These are phyloP conservation scores for Candida fluviatilis DNA, from an alignment of 805 yeast genomes.

Conservation along the genomic window DNA sequence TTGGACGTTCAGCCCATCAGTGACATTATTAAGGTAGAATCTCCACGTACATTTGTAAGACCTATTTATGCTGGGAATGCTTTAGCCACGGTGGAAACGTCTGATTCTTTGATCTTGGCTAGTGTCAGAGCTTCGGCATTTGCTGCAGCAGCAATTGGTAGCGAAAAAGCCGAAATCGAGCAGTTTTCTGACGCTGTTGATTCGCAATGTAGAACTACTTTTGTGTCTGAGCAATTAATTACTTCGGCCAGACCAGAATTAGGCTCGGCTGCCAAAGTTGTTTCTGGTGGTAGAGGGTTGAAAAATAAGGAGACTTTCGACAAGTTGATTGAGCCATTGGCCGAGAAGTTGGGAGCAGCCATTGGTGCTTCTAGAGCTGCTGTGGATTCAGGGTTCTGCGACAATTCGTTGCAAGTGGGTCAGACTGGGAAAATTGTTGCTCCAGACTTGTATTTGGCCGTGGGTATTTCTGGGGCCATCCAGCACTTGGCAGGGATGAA, in stretches of 20 bases:
- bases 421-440: conserved; percentile 98
- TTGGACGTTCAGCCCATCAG: conserved; percentile 85
- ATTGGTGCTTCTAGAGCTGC: conserved; percentile 98
- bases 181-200: conserved; percentile 39
- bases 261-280: conserved; percentile 74
- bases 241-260: conserved; percentile 88
- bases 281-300: conserved; percentile 93
- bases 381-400: conserved; percentile 93
- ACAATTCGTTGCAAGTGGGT: conserved; percentile 94
- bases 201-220: conserved; percentile 44
- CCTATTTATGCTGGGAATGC: conserved; percentile 98
- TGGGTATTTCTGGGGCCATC: conserved; percentile 95
- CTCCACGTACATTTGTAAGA: conserved; percentile 73
- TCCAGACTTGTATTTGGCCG: conserved; percentile 89
- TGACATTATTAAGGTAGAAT: conserved; percentile 68
- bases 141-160: conserved; percentile 28
- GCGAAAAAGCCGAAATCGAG: conserved; percentile 43
- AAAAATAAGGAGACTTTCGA: conserved; percentile 88
- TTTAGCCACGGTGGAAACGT: conserved; percentile 70
- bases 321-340: conserved; percentile 71
- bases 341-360: conserved; percentile 81
- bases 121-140: conserved; percentile 89
- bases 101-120: conserved; percentile 60
- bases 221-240: conserved; percentile 72
- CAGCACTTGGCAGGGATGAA: conserved; percentile 99